Evolutionary conservation across 331 rosid genomes (phyloP), one percentile per base, ranked within the genome.

Genomic region (Quercus lobata): DNA sequence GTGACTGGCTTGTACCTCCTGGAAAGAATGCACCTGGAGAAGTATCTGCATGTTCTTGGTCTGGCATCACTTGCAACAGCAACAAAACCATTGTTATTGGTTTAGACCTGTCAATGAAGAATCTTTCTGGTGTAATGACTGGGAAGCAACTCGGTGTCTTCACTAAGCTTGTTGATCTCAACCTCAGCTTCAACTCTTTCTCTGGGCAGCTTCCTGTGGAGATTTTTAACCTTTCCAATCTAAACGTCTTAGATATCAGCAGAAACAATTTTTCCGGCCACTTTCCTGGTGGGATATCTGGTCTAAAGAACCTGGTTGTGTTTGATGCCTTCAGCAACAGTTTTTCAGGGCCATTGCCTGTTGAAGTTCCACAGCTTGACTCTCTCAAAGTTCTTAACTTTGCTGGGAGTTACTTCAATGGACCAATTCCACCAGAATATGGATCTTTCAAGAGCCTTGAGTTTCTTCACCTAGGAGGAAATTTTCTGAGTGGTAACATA

Each of bases 271-370:
- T 95, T 74, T 91, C 99, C 15, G 98, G 98, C 57, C 85, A 69
- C 9, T 95, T 95, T 70, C 97, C 98, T 1, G 63, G 65, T 6
- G 97, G 97, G 52, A 78, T 87, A 83, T 83, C 88, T 4, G 79
- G 82, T 5, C 92, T 95, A 32, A 74, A 41, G 76, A 86, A 81
- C 49, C 74, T 95, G 79, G 68, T 76, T 76, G 87, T 88, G 62
- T 81, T 93, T 60, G 99, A 91, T 74, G 99, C 98, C 57, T 91
- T 93, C 22, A 93, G 97, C 84, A 95, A 95, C 92, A 95, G 96
- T 85, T 95, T 95, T 82, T 87, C 93, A 1, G 99, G 99, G 71
- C 62, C 88, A 54, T 72, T 95, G 81, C 97, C 99, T 34, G 85
- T 72, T 25, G 94, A 90, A 70, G 79, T 91, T 80, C 86, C 98